These are phyloP conservation scores for Ogataea nitratoaversa DNA, from an alignment of 805 yeast genomes.

Conservation along the genomic window DNA sequence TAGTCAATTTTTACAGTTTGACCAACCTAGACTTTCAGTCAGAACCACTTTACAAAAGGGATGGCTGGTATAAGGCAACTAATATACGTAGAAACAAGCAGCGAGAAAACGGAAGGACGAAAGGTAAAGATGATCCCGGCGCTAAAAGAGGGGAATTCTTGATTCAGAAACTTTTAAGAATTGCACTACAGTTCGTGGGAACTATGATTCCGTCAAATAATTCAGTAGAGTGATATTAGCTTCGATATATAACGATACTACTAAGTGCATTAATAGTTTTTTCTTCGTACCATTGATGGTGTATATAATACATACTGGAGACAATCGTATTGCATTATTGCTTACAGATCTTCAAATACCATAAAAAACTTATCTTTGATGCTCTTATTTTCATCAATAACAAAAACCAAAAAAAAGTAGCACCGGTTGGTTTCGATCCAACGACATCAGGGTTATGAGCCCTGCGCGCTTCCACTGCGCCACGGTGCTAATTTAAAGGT, in stretches of 20 bases:
- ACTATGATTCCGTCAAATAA: background rate
- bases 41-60: slow-evolving; percentile 28
- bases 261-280: too few species aligned
- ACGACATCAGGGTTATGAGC: slow-evolving; percentile 99
- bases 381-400: too few species aligned
- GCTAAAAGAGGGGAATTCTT: background rate
- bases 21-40: slow-evolving; percentile 44
- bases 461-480: slow-evolving; percentile 99
- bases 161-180: background rate
- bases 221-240: too few species aligned
- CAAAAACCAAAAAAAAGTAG: slow-evolving; percentile 44
- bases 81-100: background rate
- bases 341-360: too few species aligned
- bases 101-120: background rate
- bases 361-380: too few species aligned
- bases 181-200: background rate
- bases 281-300: too few species aligned
- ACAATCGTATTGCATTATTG: too few species aligned
- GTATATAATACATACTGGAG: too few species aligned
- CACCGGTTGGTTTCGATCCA: slow-evolving; percentile 96
- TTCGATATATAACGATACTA: too few species aligned
- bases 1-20: slow-evolving; percentile 59
- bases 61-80: slow-evolving; percentile 15
- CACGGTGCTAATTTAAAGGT: too few species aligned
- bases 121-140: background rate